These are phyloP conservation scores for Diaporthe australafricana DNA, from an alignment of 2,329 filamentous ascomycete species.

Conservation along the genomic window DNA sequence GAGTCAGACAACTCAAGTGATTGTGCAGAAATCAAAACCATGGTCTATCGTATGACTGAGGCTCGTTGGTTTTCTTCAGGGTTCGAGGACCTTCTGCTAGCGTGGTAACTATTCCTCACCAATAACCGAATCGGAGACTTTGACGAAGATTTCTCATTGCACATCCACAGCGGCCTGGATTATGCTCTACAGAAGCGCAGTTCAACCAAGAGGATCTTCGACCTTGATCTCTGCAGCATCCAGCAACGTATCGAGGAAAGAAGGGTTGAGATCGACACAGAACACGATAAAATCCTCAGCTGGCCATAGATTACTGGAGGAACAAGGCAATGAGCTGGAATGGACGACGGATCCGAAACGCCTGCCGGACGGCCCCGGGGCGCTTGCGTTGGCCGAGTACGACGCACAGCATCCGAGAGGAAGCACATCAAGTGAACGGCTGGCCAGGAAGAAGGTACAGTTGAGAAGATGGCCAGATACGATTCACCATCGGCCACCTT, in stretches of 20 bases:
- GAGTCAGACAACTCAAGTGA: conserved; percentile 49
- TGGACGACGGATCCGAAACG: conserved; percentile 34
- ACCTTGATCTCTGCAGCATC: conserved; percentile 51
- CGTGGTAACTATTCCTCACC: conserved; percentile 61
- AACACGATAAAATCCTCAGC: background rate
- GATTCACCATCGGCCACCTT: conserved; percentile 9
- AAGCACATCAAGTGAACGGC: background rate
- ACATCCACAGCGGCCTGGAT: conserved; percentile 61
- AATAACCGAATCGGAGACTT: conserved; percentile 61
- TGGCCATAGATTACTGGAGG: background rate
- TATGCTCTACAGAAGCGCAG: conserved; percentile 54
- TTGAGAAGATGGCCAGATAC: background rate
- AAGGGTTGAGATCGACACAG: background rate
- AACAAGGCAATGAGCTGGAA: conserved; percentile 26
- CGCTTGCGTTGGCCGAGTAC: conserved; percentile 28
- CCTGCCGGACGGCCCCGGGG: conserved; percentile 29
- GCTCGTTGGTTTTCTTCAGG: conserved; percentile 50
- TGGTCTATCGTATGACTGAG: background rate
- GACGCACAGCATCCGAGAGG: conserved; percentile 21
- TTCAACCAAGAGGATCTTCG: conserved; percentile 58
- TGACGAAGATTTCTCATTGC: conserved; percentile 59
- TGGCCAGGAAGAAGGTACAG: background rate
- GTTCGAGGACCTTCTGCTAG: conserved; percentile 57
- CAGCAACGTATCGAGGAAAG: conserved; percentile 2
- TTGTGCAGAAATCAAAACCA: conserved; percentile 53